These are phyloP conservation scores for Besnoitia besnoiti DNA, from an alignment of 169 alveolate species.

Conservation along the genomic window DNA sequence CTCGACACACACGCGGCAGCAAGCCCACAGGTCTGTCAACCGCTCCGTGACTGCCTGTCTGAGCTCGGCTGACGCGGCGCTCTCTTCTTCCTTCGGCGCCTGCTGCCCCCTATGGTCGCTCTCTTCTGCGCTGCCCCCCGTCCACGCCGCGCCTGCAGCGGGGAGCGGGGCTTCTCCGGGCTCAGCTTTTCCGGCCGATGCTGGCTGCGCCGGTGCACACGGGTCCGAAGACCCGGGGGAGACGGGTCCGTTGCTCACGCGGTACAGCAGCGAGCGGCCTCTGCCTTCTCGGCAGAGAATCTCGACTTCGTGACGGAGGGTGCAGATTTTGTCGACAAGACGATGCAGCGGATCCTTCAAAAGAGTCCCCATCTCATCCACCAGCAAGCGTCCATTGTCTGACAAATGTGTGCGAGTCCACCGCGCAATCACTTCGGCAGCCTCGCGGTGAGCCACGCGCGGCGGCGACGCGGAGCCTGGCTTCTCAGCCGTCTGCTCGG, in stretches of 20 bases:
- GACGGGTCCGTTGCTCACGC: background rate
- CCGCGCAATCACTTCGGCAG: conserved; percentile 19
- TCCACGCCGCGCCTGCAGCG: background rate
- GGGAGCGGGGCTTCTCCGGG: background rate
- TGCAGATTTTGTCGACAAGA: conserved; percentile 28
- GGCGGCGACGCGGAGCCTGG: background rate
- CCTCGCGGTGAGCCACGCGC: background rate
- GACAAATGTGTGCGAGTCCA: conserved; percentile 14
- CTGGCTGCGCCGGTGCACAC: background rate
- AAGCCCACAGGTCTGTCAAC: conserved; percentile 46
- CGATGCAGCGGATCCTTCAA: conserved; percentile 41
- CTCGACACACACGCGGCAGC: conserved; percentile 53
- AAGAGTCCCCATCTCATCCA: background rate
- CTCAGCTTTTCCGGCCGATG: background rate
- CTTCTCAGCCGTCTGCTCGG: background rate
- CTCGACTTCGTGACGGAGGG: conserved; percentile 47
- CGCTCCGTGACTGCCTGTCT: conserved; percentile 51
- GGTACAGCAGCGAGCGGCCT: conserved; percentile 1
- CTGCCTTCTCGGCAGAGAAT: conserved; percentile 11
- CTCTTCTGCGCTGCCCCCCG: background rate
- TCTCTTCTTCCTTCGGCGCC: background rate
- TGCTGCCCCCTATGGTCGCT: background rate
- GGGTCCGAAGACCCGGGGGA: background rate
- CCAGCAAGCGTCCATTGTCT: conserved; percentile 61
- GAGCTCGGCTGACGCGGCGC: background rate